A percentile compares a stretch with the other conserved stretches of the same genome.
phyloP scores from a whole-genome alignment of 441 rosid species.

The Kokia cookei region DNA sequence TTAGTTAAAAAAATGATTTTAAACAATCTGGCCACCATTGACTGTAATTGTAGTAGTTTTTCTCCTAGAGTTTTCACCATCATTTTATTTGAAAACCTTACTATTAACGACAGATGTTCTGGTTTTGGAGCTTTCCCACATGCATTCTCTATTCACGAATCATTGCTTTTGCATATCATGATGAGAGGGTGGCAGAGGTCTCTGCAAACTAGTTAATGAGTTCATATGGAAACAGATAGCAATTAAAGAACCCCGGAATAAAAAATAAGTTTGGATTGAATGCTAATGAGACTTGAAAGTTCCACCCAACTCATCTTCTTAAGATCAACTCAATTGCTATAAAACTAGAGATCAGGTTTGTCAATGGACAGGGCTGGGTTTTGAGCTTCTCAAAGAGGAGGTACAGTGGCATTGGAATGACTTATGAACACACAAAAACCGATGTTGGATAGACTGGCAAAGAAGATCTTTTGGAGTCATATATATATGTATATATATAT shows the following conservation, averaged over 20 bases:
- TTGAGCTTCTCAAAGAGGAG: not conserved
- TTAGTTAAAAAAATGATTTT: not conserved
- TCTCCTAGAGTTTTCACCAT: not conserved
- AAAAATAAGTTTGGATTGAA: not conserved
- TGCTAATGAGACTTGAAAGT: not conserved
- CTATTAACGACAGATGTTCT: not conserved
- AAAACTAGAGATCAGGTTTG: not conserved
- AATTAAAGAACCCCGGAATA: not conserved
- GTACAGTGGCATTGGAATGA: conserved; percentile 5
- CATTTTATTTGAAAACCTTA: not conserved
- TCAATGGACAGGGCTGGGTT: not conserved
- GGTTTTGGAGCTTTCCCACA: not conserved
- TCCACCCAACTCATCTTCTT: not conserved
- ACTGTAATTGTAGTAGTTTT: not conserved
- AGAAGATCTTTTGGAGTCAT: conserved; percentile 20
- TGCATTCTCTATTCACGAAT: not conserved
- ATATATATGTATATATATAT: too few species aligned
- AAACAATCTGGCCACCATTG: not conserved
- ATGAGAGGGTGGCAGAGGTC: not conserved
- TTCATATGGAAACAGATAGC: not conserved
- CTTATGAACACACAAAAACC: conserved; percentile 22
- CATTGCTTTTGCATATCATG: not conserved
- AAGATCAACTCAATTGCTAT: not conserved
- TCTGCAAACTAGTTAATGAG: not conserved
- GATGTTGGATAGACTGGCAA: conserved; percentile 23